Conservation (phyloP, 257 asterid species). For the Sherardia arvensis region DNA sequence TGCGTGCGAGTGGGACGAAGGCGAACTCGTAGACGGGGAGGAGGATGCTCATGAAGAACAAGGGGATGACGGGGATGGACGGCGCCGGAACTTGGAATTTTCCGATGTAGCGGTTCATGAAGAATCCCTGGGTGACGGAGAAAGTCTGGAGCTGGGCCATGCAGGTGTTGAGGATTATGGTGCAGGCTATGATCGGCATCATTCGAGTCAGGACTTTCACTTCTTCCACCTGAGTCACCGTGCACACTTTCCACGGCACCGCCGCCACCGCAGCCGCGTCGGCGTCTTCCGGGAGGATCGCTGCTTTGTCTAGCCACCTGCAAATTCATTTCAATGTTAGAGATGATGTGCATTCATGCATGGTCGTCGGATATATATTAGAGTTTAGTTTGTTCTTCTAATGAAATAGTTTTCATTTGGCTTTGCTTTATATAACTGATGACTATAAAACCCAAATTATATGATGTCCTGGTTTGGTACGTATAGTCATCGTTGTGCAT, state of each 20-base stretch:
- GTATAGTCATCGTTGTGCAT: too few relatives aligned
- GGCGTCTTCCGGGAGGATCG: conserved; percentile 22
- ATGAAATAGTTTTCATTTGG: too few relatives aligned
- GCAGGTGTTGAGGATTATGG: conserved; percentile 69
- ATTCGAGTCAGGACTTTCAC: conserved; percentile 51
- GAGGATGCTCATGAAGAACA: conserved; percentile 48
- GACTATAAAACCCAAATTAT: too few relatives aligned
- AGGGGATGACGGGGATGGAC: conserved; percentile 62
- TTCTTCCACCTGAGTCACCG: conserved; percentile 63
- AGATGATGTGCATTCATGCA: too few relatives aligned
- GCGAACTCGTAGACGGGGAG: conserved; percentile 50
- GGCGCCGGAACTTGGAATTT: conserved; percentile 51
- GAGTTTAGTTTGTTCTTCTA: too few relatives aligned
- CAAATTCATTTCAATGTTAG: too few relatives aligned
- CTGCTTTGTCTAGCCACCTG: conserved; percentile 69
- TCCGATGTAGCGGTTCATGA: conserved; percentile 43
- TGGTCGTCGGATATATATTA: too few relatives aligned
- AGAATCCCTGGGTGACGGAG: conserved; percentile 55
- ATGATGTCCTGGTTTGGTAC: too few relatives aligned
- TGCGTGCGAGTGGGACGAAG: conserved; percentile 50
- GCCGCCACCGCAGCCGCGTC: background rate
- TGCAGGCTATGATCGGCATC: conserved; percentile 63
- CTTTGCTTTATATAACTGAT: too few relatives aligned
- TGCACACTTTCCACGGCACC: conserved; percentile 44
- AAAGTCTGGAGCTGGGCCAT: conserved; percentile 71